Evolutionary conservation across 192 early-diverging fungal species (phyloP), one percentile per base, ranked within the genome.

Genomic region (Backusella sp.): DNA sequence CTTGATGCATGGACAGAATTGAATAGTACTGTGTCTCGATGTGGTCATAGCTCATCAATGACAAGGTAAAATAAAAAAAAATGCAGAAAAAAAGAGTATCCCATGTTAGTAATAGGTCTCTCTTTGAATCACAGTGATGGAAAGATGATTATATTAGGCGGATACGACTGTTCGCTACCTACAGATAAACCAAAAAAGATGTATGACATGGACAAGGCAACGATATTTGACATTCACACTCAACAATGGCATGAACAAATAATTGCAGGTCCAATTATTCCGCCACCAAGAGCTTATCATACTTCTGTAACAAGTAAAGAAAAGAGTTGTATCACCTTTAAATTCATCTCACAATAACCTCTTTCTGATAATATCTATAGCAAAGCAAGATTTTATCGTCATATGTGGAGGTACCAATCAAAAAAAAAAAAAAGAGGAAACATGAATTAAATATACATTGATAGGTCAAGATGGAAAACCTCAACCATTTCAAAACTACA

Each of bases 401-500:
- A 68, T 75, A 30, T 75, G 73, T 75, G 73, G 73, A 17, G 73
- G 73, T 66, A 35, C 9, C 4, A 32, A 0, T 2, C 1, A 7
- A 17, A 56, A n/a, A 21, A 56, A 21, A 53, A 21, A 21, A 21
- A 0, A 8, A 6, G 17, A 23, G n/a, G n/a, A 21, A 6, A 21
- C 1, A 23, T n/a, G 1, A 21, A 62, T 23, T 62, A 14, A 62
- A 28, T 28, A 62, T 53, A 26, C 8, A 28, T 28, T 26, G 21
- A 62, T 62, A 62, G 56, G 56, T 28, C 72, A 73, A 34, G 72
- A 73, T 46, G 72, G 72, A n/a, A 52, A 44, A 23, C 44, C 72
- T 26, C 72, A 75, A 44, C 73, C 73, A 7, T 75, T 75, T 39
- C 73, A 75, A 26, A 75, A 19, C 4, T 75, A 75, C 6, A 75